Evolutionary conservation across 495 filamentous ascomycete genomes (phyloP).

Genomic region (Talaromyces wortmannii): DNA sequence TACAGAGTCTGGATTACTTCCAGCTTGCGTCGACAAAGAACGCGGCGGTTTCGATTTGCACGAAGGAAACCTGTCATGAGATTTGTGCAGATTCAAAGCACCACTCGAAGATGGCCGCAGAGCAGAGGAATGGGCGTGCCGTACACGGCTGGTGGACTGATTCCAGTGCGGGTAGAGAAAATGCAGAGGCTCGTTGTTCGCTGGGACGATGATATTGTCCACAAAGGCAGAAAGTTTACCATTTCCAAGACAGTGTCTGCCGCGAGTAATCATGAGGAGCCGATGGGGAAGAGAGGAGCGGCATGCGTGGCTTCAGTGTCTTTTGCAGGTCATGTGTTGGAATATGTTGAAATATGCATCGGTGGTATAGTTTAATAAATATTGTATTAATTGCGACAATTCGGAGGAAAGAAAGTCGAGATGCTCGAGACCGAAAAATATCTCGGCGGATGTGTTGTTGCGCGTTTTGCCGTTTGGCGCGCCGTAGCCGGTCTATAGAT

Average conservation of each 20-base stretch:
- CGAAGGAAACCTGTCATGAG: not conserved
- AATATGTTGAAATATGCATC: too few relatives aligned
- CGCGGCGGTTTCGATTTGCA: not conserved
- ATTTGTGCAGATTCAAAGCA: not conserved
- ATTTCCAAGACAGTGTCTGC: constrained; percentile 33
- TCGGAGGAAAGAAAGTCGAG: not conserved
- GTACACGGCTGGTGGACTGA: not conserved
- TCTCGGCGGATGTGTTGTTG: not conserved
- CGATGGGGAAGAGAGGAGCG: constrained; percentile 10
- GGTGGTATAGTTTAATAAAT: too few relatives aligned
- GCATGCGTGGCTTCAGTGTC: not conserved
- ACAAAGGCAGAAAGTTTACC: constrained; percentile 28
- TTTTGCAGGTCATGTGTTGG: too few relatives aligned
- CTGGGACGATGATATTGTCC: constrained; percentile 26
- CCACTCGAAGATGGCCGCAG: not conserved
- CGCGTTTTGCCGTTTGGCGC: not conserved
- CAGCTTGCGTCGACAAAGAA: too few relatives aligned
- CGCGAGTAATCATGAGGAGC: constrained; percentile 32
- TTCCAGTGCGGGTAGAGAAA: constrained; percentile 39
- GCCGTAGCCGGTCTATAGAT: not conserved
- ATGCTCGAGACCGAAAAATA: not conserved
- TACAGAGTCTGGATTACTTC: too few relatives aligned
- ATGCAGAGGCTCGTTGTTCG: constrained; percentile 31
- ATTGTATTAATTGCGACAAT: too few relatives aligned
- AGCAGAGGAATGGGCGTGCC: constrained; percentile 10